These are phyloP conservation scores for Leccinum disarticulatum DNA, from an alignment of 768 basidiomycete species.

Conservation along the genomic window DNA sequence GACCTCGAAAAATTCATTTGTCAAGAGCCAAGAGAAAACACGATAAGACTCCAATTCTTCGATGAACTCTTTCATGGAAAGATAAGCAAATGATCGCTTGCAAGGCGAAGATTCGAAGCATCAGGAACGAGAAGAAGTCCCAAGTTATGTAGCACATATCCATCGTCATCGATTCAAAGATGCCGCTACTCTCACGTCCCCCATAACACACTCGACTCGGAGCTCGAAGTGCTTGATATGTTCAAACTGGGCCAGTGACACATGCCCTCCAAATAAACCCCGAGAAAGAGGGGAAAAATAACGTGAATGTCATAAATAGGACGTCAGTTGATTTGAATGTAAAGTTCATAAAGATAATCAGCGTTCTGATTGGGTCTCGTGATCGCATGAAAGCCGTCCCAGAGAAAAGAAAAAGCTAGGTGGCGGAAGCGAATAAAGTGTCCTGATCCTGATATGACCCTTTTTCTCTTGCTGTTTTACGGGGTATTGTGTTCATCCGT, in stretches of 20 bases:
- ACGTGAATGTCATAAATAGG: conserved; percentile 28
- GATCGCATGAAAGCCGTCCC: conserved; percentile 7
- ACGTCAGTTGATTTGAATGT: conserved; percentile 7
- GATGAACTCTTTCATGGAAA: neutral
- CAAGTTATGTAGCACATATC: neutral
- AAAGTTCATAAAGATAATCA: conserved; percentile 29
- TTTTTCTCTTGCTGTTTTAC: neutral
- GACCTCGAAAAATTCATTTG: neutral
- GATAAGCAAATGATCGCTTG: neutral
- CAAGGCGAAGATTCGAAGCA: neutral
- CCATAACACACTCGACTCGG: neutral
- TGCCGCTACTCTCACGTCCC: neutral
- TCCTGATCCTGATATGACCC: neutral
- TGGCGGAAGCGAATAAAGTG: conserved; percentile 2
- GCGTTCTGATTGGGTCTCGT: conserved; percentile 6
- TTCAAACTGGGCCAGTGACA: neutral
- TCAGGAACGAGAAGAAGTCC: neutral
- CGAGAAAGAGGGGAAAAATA: neutral
- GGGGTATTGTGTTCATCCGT: neutral
- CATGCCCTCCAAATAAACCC: neutral
- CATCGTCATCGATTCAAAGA: neutral
- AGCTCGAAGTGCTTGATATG: neutral
- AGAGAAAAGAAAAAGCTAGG: neutral
- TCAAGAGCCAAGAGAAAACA: neutral
- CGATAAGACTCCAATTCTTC: neutral